phyloP scores from a whole-genome alignment of 2,329 filamentous ascomycete genomes.

The Talaromyces verruculosus region DNA sequence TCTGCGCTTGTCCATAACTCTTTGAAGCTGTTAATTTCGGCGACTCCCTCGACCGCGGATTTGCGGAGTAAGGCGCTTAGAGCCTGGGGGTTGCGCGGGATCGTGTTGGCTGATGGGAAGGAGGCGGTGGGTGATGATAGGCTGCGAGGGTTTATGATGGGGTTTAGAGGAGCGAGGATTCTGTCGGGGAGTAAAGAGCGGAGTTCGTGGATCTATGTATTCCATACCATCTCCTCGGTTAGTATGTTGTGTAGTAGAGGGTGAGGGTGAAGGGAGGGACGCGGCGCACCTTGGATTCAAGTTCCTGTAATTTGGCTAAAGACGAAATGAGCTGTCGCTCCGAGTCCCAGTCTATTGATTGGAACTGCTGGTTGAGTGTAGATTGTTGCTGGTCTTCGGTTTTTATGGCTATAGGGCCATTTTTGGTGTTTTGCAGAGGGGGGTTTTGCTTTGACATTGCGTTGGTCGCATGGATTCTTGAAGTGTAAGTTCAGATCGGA shows the following conservation, averaged over 20 bases:
- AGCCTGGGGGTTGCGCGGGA: slow-evolving; percentile 37
- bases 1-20: slow-evolving; percentile 43
- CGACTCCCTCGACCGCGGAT: slow-evolving; percentile 36
- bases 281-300: slow-evolving; percentile 32
- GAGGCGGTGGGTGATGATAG: slow-evolving; percentile 14
- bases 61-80: slow-evolving; percentile 38
- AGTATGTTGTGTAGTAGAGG: too few species aligned
- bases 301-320: slow-evolving; percentile 41
- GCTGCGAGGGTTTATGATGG: slow-evolving; percentile 37
- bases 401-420: slow-evolving; percentile 1
- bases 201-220: slow-evolving; percentile 42
- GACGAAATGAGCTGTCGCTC: slow-evolving; percentile 43
- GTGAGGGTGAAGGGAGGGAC: neutral
- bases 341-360: slow-evolving; percentile 27
- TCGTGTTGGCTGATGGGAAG: slow-evolving; percentile 19
- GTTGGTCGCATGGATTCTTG: neutral
- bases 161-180: slow-evolving; percentile 40
- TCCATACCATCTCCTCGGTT: too few species aligned
- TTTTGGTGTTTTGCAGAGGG: neutral
- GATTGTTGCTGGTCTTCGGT: neutral
- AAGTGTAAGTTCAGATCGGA: neutral
- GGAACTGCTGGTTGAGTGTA: neutral
- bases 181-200: slow-evolving; percentile 44
- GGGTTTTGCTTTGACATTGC: slow-evolving; percentile 5
- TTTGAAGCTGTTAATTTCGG: slow-evolving; percentile 42